Evolutionary conservation across 257 asterid genomes (phyloP), one percentile per base, ranked within the genome.

Genomic region (Petunia secreta): DNA sequence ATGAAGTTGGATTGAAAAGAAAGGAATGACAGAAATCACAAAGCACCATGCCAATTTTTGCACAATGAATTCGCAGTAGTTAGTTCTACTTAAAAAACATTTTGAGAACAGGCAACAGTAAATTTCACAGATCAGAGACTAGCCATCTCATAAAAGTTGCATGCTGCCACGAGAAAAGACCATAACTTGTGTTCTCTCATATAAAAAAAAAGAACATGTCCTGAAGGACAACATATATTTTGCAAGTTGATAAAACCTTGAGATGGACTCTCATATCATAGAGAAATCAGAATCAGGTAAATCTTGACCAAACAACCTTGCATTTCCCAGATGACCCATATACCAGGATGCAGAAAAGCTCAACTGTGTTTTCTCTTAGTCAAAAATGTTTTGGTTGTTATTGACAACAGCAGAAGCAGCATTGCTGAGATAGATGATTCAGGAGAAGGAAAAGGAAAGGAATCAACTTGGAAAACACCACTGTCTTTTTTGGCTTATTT

Each of bases 191-290:
- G n/a, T 41, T 48, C 8, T 48, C 53, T 48, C 11, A 48, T 6
- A 41, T 67, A 41, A 15, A 67, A n/a, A 53, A 67, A 41, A 67
- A 67, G 75, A 67, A 15, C 54, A 43, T 15, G 75, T 41, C 75
- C 38, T 14, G 10, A 39, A 50, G 52, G 25, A 43, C 69, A 63
- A 63, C 37, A 40, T 11, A 63, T 63, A 37, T 11, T 36, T 37
- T 15, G 54, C 53, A n/a, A 38, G 14, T 40, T 15, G 38, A 66
- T 16, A 15, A 41, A 40, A 41, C 40, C 14, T 14, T 66, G 54
- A 66, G 75, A 66, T 66, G 75, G 54, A 41, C 41, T 66, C 54
- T 14, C 75, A 66, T n/a, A 66, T 15, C 75, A 41, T 66, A 41
- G 54, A 41, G 75, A 41, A 41, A 41, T 4, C 53, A 68, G 57